These are phyloP conservation scores for Aspergillus coremiiformis DNA, from an alignment of 495 filamentous ascomycete species.

Conservation along the genomic window DNA sequence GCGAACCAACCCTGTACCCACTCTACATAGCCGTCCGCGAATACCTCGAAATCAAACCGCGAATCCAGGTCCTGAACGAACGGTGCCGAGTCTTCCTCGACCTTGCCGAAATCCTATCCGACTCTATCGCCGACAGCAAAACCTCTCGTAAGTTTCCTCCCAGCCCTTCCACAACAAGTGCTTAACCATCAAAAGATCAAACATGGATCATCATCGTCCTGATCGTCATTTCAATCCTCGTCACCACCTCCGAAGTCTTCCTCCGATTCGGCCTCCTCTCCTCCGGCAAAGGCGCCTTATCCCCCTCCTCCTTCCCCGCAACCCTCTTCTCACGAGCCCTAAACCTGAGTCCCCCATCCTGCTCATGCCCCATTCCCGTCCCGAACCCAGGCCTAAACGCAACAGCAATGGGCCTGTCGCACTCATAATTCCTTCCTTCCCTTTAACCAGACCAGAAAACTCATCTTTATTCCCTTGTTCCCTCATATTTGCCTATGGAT, in stretches of 20 bases:
- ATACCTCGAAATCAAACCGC: constrained; percentile 93
- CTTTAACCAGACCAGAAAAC: not conserved
- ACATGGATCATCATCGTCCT: constrained; percentile 98
- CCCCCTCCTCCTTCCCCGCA: constrained; percentile 10
- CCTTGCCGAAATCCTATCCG: constrained; percentile 87
- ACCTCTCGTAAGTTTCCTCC: constrained; percentile 58
- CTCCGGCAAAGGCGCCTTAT: constrained; percentile 20
- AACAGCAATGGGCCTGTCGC: not conserved
- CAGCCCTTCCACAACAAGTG: not conserved
- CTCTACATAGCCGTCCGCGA: constrained; percentile 93
- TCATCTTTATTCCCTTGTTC: not conserved
- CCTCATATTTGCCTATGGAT: not conserved
- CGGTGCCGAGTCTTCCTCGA: constrained; percentile 95
- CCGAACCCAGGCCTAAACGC: not conserved
- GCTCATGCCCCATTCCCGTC: not conserved
- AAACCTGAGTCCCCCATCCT: not conserved
- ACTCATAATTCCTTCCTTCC: not conserved
- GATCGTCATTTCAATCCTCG: constrained; percentile 81
- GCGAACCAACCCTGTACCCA: constrained; percentile 87
- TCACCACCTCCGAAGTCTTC: constrained; percentile 84
- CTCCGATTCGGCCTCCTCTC: constrained; percentile 76
- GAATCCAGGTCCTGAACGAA: constrained; percentile 92
- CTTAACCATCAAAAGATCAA: constrained; percentile 41
- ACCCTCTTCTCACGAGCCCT: constrained; percentile 11
- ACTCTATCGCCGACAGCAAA: constrained; percentile 85